Percentiles rank a stretch among this genome's conserved stretches.
These are phyloP conservation scores for Talaromyces marneffei DNA, from an alignment of 2,329 filamentous ascomycete genomes.

Conservation along the genomic window DNA sequence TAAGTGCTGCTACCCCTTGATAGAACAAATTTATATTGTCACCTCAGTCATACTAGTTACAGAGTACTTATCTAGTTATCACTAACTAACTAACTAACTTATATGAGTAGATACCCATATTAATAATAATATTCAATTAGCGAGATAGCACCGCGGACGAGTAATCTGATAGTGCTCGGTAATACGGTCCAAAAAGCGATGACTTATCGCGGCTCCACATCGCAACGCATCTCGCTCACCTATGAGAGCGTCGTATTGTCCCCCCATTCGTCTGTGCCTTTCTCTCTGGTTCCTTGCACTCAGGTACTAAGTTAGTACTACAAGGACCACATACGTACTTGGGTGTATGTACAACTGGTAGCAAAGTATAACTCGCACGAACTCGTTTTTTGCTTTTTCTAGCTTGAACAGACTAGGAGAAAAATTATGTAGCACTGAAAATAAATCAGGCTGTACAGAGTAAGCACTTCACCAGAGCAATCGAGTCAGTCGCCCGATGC, in stretches of 20 bases:
- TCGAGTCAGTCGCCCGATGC: background rate
- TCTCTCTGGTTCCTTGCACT: background rate
- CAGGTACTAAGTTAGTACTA: conserved; percentile 4
- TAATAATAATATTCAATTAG: background rate
- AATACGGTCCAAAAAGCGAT: background rate
- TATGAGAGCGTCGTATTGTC: background rate
- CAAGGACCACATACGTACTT: no score
- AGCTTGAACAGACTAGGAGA: background rate
- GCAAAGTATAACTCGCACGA: background rate
- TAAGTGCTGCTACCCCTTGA: background rate
- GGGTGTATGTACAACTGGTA: background rate
- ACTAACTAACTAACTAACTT: no score
- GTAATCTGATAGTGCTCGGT: background rate
- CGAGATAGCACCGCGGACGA: background rate
- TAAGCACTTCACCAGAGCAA: no score
- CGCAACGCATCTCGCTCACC: background rate
- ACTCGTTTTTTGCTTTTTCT: background rate
- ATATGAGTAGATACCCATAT: background rate
- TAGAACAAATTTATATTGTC: background rate
- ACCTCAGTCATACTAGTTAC: no score
- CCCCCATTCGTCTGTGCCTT: conserved; percentile 1
- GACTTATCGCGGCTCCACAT: conserved; percentile 13
- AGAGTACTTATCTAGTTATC: no score
- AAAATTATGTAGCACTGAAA: background rate
- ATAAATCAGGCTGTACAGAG: background rate